These are phyloP conservation scores for Cyathus striatus DNA, from an alignment of 768 basidiomycete genomes.

Conservation along the genomic window DNA sequence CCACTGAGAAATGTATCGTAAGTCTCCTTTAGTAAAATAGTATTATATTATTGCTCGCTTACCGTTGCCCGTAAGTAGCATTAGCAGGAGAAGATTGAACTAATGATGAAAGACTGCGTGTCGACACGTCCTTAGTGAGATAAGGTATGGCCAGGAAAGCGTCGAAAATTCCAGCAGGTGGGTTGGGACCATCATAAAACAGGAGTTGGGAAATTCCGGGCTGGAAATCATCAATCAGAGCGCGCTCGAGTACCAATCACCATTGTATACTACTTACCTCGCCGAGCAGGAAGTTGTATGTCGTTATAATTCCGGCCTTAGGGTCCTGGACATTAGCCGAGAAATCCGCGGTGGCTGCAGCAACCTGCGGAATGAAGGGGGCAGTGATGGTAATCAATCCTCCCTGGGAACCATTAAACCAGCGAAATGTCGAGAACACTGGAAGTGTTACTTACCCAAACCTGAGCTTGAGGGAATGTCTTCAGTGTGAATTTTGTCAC, in stretches of 20 bases:
- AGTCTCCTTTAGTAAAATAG: too few species aligned
- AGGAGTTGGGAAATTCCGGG: slow-evolving; percentile 26
- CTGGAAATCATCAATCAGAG: slow-evolving; percentile 1
- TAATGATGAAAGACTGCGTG: slow-evolving; percentile 34
- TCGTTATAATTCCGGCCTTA: slow-evolving; percentile 44
- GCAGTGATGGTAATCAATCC: slow-evolving; percentile 34
- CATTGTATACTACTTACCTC: slow-evolving; percentile 20
- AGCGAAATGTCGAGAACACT: neutral
- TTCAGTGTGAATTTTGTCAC: slow-evolving; percentile 55
- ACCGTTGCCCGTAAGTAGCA: slow-evolving; percentile 21
- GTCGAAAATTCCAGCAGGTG: slow-evolving; percentile 47
- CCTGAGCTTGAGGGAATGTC: slow-evolving; percentile 46
- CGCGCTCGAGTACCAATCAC: neutral
- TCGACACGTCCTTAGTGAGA: slow-evolving; percentile 29
- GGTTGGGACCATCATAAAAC: slow-evolving; percentile 56
- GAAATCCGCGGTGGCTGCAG: slow-evolving; percentile 35
- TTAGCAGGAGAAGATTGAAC: slow-evolving; percentile 32
- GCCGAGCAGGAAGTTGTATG: slow-evolving; percentile 32
- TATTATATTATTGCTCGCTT: slow-evolving; percentile 1
- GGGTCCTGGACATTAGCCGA: slow-evolving; percentile 37
- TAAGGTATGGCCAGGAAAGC: slow-evolving; percentile 40
- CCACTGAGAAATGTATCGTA: slow-evolving; percentile 16
- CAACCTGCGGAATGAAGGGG: slow-evolving; percentile 15
- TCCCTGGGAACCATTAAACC: slow-evolving; percentile 27
- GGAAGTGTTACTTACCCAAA: slow-evolving; percentile 52